Conservation (phyloP, 202 grass and related monocot species). For the Carex sylvatica region DNA sequence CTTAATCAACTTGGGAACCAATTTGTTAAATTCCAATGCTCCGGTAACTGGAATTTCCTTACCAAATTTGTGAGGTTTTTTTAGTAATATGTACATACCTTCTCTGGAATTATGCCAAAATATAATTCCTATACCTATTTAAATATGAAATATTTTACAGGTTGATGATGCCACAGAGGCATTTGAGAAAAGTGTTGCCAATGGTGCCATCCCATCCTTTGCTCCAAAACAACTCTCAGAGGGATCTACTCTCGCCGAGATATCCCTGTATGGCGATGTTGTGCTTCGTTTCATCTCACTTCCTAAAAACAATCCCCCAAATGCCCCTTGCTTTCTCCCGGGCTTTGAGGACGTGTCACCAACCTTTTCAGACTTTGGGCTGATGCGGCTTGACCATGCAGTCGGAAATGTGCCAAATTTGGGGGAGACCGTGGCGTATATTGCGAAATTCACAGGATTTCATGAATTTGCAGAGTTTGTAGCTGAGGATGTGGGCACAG, state of each 20-base stretch:
- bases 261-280: slow-evolving; percentile 81
- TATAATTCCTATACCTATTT: background rate
- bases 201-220: slow-evolving; percentile 64
- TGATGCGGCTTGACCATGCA: slow-evolving; percentile 65
- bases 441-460: slow-evolving; percentile 68
- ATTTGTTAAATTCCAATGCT: background rate
- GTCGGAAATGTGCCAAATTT: slow-evolving; percentile 80
- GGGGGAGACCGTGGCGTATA: slow-evolving; percentile 37
- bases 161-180: slow-evolving; percentile 64
- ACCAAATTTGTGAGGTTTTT: background rate
- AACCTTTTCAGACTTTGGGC: slow-evolving; percentile 38
- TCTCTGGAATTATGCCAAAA: background rate
- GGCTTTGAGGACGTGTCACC: slow-evolving; percentile 50
- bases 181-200: slow-evolving; percentile 59
- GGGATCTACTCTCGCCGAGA: slow-evolving; percentile 69
- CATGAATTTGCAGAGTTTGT: slow-evolving; percentile 98
- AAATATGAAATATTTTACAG: slow-evolving; percentile 4
- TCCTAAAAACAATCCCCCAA: slow-evolving; percentile 10
- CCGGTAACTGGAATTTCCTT: background rate
- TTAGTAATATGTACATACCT: background rate
- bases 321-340: slow-evolving; percentile 44
- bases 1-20: background rate
- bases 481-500: slow-evolving; percentile 73
- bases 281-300: slow-evolving; percentile 73
- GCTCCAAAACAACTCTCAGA: slow-evolving; percentile 46